phyloP scores from a whole-genome alignment of 139 green algal species.

The Chlorella sorokiniana region DNA sequence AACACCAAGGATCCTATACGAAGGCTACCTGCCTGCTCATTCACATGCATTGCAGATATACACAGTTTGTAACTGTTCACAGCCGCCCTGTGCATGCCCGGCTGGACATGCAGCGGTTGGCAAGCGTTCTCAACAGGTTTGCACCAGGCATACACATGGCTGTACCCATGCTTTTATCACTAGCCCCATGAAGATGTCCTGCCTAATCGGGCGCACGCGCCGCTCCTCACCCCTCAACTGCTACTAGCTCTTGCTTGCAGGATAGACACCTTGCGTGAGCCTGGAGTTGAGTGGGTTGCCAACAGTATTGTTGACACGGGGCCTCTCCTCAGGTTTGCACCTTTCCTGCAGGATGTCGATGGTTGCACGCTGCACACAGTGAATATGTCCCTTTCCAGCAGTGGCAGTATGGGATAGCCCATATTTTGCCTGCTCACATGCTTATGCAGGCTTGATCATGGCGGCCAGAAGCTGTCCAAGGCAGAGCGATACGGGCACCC shows the following conservation, averaged over 20 bases:
- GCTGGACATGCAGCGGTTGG: slow-evolving; percentile 63
- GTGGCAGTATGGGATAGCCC: not conserved
- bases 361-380: too few relatives aligned
- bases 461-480: slow-evolving; percentile 49
- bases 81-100: slow-evolving; percentile 60
- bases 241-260: not conserved
- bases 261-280: slow-evolving; percentile 43
- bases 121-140: slow-evolving; percentile 54
- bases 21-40: not conserved
- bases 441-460: slow-evolving; percentile 14
- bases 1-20: not conserved
- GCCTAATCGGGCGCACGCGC: not conserved
- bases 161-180: not conserved
- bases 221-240: not conserved
- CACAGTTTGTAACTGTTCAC: slow-evolving; percentile 59
- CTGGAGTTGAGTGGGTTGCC: slow-evolving; percentile 22
- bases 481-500: slow-evolving; percentile 55
- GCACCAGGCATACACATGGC: not conserved
- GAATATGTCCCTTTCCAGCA: too few relatives aligned
- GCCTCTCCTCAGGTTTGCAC: slow-evolving; percentile 56
- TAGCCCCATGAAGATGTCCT: not conserved
- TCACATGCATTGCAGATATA: slow-evolving; percentile 61
- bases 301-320: slow-evolving; percentile 48
- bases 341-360: too few relatives aligned
- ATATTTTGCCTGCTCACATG: not conserved